Percentiles rank a stretch among this genome's conserved stretches.
Evolutionary conservation across 306 rosid species (phyloP).

Genomic region (Lotus japonicus): DNA sequence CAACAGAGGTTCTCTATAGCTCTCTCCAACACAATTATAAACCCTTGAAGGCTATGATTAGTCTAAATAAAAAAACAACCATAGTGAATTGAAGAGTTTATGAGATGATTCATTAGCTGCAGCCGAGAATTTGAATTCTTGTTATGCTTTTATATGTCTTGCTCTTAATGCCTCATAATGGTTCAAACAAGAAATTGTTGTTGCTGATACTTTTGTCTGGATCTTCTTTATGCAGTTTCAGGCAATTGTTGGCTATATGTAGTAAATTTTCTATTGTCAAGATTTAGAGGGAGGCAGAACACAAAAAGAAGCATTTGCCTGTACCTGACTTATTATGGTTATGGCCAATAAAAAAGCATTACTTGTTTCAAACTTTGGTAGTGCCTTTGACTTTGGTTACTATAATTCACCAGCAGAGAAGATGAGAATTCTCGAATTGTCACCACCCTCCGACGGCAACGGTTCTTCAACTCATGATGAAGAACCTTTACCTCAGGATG

Average conservation of each 20-base stretch:
- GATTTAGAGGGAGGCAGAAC: neutral
- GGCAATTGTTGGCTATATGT: neutral
- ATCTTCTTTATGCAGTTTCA: constrained; percentile 6
- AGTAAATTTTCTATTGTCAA: constrained; percentile 14
- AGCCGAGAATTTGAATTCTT: too few relatives aligned
- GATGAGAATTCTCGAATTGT: constrained; percentile 13
- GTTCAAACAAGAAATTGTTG: neutral
- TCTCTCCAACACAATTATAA: too few relatives aligned
- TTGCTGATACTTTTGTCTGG: constrained; percentile 6
- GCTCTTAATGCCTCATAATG: neutral
- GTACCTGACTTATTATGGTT: neutral
- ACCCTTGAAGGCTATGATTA: too few relatives aligned
- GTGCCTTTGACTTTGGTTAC: constrained; percentile 10
- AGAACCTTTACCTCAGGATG: constrained; percentile 68
- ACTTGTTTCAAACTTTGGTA: neutral
- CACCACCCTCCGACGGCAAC: constrained; percentile 25
- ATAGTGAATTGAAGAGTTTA: too few relatives aligned
- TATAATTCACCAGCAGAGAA: constrained; percentile 6
- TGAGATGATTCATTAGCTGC: too few relatives aligned
- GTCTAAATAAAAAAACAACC: too few relatives aligned
- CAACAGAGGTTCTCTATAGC: too few relatives aligned
- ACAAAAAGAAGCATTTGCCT: constrained; percentile 1
- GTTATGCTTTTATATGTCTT: neutral
- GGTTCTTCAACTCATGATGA: constrained; percentile 33
- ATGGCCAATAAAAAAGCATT: constrained; percentile 19